Percentiles rank a stretch among this genome's conserved stretches.
phyloP scores from a whole-genome alignment of 352 stramenopile species.

The Phytopythium helicoides region DNA sequence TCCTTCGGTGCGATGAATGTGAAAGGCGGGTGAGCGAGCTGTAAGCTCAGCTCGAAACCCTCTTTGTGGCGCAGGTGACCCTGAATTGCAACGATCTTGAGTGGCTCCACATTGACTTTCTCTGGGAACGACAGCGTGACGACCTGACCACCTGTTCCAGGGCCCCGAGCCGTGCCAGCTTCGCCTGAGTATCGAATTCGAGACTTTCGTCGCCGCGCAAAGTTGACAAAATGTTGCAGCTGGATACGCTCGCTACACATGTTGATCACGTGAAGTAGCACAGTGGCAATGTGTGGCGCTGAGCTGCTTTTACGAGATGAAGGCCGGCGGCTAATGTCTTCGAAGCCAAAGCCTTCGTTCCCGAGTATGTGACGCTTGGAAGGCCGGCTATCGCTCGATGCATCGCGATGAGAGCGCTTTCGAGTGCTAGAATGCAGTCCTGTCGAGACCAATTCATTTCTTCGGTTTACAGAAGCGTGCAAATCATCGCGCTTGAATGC shows the following conservation, averaged over 20 bases:
- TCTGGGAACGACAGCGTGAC: constrained; percentile 86
- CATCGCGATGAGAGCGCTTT: constrained; percentile 22
- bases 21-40: constrained; percentile 60
- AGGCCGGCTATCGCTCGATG: constrained; percentile 14
- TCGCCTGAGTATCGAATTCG: constrained; percentile 84
- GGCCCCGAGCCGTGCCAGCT: constrained; percentile 43
- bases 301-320: neutral
- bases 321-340: constrained; percentile 2
- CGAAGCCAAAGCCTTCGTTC: constrained; percentile 13
- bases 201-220: constrained; percentile 77
- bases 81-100: constrained; percentile 78
- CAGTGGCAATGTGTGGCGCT: constrained; percentile 61
- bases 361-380: constrained; percentile 35
- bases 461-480: constrained; percentile 50
- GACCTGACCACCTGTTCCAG: constrained; percentile 76
- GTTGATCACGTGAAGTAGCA: constrained; percentile 81
- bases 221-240: constrained; percentile 86
- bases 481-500: constrained; percentile 80
- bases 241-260: constrained; percentile 85
- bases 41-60: constrained; percentile 77
- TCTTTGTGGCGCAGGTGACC: constrained; percentile 74
- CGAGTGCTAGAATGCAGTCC: constrained; percentile 22
- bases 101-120: constrained; percentile 78
- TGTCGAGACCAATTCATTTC: constrained; percentile 37
- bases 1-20: constrained; percentile 67